Percentiles rank a stretch among this genome's conserved stretches.
These are phyloP conservation scores for Hypoxylon sp. DNA, from an alignment of 2,329 filamentous ascomycete species.

Conservation along the genomic window DNA sequence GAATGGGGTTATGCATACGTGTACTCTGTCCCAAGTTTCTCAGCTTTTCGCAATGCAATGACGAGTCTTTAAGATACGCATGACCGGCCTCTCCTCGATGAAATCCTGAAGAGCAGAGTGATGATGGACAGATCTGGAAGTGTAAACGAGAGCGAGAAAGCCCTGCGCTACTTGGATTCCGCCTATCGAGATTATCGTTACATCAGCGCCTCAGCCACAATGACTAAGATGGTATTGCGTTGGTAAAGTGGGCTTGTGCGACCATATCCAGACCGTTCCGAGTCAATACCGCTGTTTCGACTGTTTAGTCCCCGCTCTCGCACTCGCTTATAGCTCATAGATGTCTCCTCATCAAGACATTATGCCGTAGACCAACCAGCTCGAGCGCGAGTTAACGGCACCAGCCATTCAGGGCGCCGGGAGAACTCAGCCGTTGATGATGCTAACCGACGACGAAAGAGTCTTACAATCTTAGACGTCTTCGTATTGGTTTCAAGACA, in stretches of 20 bases:
- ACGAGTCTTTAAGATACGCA: neutral
- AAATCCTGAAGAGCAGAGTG: neutral
- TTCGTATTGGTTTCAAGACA: constrained; percentile 15
- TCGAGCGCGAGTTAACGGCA: neutral
- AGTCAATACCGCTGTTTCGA: constrained; percentile 7
- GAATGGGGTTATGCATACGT: neutral
- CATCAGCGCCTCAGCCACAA: constrained; percentile 29
- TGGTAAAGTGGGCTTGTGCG: constrained; percentile 8
- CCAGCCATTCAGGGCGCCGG: neutral
- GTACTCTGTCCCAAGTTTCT: neutral
- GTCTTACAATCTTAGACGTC: neutral
- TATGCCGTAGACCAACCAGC: neutral
- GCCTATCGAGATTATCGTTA: constrained; percentile 4
- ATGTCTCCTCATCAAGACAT: neutral
- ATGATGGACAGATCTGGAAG: neutral
- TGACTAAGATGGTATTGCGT: neutral
- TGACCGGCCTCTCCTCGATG: neutral
- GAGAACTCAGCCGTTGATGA: neutral
- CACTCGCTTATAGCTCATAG: constrained; percentile 22
- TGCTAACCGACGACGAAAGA: neutral
- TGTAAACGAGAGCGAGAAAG: constrained; percentile 8
- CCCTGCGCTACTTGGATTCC: neutral
- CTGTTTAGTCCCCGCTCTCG: constrained; percentile 10
- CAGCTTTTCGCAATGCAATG: neutral
- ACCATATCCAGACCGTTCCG: no score